A percentile compares a stretch with the other conserved stretches of the same genome.
Evolutionary conservation across 495 filamentous ascomycete species (phyloP).

Genomic region (Trichocladium uniseriatum): DNA sequence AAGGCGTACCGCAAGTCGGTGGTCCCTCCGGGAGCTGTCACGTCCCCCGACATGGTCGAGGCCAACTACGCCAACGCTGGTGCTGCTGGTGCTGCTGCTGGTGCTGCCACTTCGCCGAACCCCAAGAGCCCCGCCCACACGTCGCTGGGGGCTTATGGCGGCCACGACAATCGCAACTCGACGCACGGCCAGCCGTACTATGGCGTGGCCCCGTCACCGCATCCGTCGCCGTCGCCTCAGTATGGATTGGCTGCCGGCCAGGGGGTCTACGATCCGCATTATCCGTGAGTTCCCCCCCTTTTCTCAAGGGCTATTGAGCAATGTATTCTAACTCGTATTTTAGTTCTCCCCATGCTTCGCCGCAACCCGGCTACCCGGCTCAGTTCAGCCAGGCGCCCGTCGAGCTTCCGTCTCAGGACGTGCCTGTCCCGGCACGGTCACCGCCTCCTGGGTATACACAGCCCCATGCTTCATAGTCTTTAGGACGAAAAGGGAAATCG

Average conservation of each 20-base stretch:
- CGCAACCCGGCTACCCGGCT: not conserved
- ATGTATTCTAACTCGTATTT: too few relatives aligned
- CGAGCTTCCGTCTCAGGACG: not conserved
- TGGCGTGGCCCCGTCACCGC: conserved; percentile 11
- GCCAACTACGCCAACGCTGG: conserved; percentile 9
- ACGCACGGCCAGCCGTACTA: not conserved
- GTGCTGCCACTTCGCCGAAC: conserved; percentile 3
- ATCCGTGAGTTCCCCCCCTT: not conserved
- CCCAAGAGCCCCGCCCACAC: conserved; percentile 25
- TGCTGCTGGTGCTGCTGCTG: too few relatives aligned
- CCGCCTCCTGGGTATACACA: conserved; percentile 15
- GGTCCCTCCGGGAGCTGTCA: not conserved
- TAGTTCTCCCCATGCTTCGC: conserved; percentile 4
- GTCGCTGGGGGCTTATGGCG: conserved; percentile 5
- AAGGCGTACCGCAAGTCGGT: conserved; percentile 21
- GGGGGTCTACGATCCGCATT: not conserved
- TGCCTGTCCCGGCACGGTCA: conserved; percentile 1
- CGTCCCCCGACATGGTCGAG: conserved; percentile 16
- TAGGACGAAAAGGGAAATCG: conserved; percentile 3
- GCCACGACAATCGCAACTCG: conserved; percentile 7
- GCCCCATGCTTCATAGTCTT: not conserved
- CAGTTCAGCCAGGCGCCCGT: conserved; percentile 1
- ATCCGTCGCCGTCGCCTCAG: not conserved
- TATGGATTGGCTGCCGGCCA: not conserved
- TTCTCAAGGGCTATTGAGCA: too few relatives aligned